A percentile compares a stretch with the other conserved stretches of the same genome.
Conservation (phyloP, 164 flowering plant genomes). For the Cinnamomum micranthum region DNA sequence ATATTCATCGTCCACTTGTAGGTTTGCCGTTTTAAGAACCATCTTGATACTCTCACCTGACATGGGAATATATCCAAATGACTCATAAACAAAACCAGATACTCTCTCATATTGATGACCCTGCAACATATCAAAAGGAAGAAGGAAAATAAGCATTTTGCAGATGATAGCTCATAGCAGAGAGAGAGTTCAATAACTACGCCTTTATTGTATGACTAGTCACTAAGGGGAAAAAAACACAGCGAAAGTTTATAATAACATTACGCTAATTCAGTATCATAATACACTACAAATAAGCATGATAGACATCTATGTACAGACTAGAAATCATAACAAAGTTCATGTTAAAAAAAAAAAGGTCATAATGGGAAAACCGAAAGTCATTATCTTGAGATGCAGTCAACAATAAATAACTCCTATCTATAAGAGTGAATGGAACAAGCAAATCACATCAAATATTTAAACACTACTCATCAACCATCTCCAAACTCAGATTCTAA, state of each 20-base stretch:
- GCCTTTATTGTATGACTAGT: neutral
- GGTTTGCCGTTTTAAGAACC: constrained; percentile 65
- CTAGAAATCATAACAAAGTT: neutral
- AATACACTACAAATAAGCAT: neutral
- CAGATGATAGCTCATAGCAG: neutral
- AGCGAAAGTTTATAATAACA: neutral
- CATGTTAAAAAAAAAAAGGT: neutral
- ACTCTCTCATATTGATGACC: constrained; percentile 97
- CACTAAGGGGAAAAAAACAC: neutral
- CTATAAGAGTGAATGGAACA: no score
- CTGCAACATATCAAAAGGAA: constrained; percentile 33
- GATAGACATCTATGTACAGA: neutral
- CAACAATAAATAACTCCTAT: no score
- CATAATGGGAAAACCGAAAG: neutral
- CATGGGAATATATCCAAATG: constrained; percentile 96
- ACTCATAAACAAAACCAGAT: constrained; percentile 91
- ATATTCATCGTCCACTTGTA: constrained; percentile 56
- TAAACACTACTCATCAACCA: neutral
- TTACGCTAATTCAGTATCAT: neutral
- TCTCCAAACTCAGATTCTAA: neutral
- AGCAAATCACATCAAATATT: no score
- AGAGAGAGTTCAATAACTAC: neutral
- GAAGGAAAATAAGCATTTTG: neutral
- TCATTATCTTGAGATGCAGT: no score
- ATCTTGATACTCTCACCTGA: constrained; percentile 89